Conservation (phyloP, 2,329 filamentous ascomycete species). For the Cladobotryum protrusum region DNA sequence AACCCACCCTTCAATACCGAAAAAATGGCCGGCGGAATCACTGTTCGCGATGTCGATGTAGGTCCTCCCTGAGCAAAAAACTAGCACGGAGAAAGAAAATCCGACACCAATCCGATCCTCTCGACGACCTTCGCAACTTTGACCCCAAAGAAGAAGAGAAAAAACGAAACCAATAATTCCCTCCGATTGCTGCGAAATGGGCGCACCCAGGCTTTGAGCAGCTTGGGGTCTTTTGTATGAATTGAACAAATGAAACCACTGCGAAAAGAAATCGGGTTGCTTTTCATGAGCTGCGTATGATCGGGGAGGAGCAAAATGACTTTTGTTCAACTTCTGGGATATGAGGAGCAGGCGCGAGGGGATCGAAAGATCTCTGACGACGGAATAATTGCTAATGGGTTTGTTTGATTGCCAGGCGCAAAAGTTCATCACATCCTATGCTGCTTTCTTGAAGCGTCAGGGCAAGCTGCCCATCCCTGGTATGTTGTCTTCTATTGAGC, state of each 20-base stretch:
- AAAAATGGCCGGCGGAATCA: slow-evolving; percentile 74
- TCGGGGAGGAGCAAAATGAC: too few relatives aligned
- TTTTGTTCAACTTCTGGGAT: slow-evolving; percentile 18
- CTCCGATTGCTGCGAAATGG: slow-evolving; percentile 9
- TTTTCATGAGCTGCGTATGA: too few relatives aligned
- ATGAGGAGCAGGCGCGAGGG: slow-evolving; percentile 63
- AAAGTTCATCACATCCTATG: slow-evolving; percentile 83
- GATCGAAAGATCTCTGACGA: slow-evolving; percentile 67
- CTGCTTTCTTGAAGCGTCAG: slow-evolving; percentile 88
- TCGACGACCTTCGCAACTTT: slow-evolving; percentile 18
- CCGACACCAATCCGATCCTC: slow-evolving; percentile 7
- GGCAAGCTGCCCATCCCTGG: slow-evolving; percentile 87
- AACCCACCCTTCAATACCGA: slow-evolving; percentile 40
- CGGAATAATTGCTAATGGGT: slow-evolving; percentile 65
- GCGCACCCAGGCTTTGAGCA: neutral
- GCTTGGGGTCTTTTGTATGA: slow-evolving; percentile 2
- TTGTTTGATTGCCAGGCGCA: slow-evolving; percentile 57
- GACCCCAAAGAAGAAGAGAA: slow-evolving; percentile 11
- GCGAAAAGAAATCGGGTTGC: neutral
- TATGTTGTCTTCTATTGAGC: slow-evolving; percentile 42
- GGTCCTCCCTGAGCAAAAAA: slow-evolving; percentile 36
- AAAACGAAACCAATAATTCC: neutral
- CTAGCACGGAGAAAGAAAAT: slow-evolving; percentile 2
- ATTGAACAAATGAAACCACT: slow-evolving; percentile 1
- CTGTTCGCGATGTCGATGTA: slow-evolving; percentile 82